A percentile compares a stretch with the other conserved stretches of the same genome.
These are phyloP conservation scores for Xylaria castorea DNA, from an alignment of 495 filamentous ascomycete species.

Conservation along the genomic window DNA sequence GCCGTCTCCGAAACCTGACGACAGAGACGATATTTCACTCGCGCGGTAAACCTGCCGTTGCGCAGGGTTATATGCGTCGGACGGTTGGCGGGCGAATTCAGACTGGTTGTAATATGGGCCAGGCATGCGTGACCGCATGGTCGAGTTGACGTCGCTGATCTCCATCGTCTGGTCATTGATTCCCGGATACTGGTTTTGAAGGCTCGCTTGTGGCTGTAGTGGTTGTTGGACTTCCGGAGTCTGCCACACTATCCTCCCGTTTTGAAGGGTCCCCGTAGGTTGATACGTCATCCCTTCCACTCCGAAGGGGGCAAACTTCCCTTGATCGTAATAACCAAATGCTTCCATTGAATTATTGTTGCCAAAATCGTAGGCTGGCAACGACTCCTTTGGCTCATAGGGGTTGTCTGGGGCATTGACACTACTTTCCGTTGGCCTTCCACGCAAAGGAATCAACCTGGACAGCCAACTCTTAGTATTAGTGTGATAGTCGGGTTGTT, in stretches of 20 bases:
- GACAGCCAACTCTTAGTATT: slow-evolving; percentile 24
- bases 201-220: slow-evolving; percentile 19
- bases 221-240: slow-evolving; percentile 5
- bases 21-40: slow-evolving; percentile 58
- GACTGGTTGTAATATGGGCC: slow-evolving; percentile 47
- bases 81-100: slow-evolving; percentile 44
- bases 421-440: slow-evolving; percentile 4
- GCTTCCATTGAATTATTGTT: slow-evolving; percentile 32
- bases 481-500: slow-evolving; percentile 18
- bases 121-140: slow-evolving; percentile 40
- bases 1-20: slow-evolving; percentile 62
- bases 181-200: slow-evolving; percentile 23
- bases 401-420: slow-evolving; percentile 10
- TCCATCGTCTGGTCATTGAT: slow-evolving; percentile 21
- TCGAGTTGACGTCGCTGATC: slow-evolving; percentile 29
- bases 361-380: slow-evolving; percentile 49
- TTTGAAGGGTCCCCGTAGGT: slow-evolving; percentile 6
- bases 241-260: slow-evolving; percentile 11
- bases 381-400: slow-evolving; percentile 33
- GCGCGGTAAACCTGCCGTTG: slow-evolving; percentile 43
- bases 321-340: slow-evolving; percentile 39
- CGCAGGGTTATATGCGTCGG: slow-evolving; percentile 43
- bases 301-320: slow-evolving; percentile 32
- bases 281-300: slow-evolving; percentile 25
- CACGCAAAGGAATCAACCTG: neutral